Base-by-base conservation (phyloP, 2,329 filamentous ascomycete genomes). In the Ceratocystiopsis brevicomis region DNA sequence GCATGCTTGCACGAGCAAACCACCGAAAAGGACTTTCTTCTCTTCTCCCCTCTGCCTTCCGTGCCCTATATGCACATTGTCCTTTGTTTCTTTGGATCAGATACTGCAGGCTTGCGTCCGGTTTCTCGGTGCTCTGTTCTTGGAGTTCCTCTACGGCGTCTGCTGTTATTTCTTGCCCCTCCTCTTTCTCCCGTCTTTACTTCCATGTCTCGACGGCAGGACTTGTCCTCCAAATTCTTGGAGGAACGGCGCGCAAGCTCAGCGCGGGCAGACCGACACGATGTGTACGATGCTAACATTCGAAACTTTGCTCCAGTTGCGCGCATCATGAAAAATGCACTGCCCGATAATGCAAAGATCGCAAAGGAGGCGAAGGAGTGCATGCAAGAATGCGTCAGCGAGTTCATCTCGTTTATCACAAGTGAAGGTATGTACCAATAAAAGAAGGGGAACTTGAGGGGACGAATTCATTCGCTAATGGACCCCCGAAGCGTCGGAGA, bases 321-420 rank as follows among this genome's bases (percentile, higher is more conserved):
- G 52, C 81, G 90, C 45, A 96, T 98, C 61, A 98, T 98, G 90
- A 98, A 98, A 64, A 81, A 86, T 54, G 90, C 90, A 8, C 71
- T 98, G 40, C 90, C 90, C 42, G 90, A 98, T 52, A 98, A 98
- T 58, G 90, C 90, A 53, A 98, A 98, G 65, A 98, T 98, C 48
- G 87, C 87, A 47, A 98, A 98, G 60, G 90, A 98, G 60, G 90
- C 90, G 44, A 98, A 98, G 62, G 90, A 98, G 61, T 98, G 90
- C 65, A 96, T 98, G 90, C 90, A 98, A 62, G 90, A 98, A 63
- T 98, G 90, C 58, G 90, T 98, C 46, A 95, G 87, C 76, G 90
- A 98, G 65, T 98, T 98, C 63, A 98, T 98, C 67, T 94, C 85
- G 8, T 98, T 98, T 69, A 96, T 98, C 59, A 98, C 90, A 34